phyloP scores from a whole-genome alignment of 129 eudicot genomes.

The Apium graveolens region DNA sequence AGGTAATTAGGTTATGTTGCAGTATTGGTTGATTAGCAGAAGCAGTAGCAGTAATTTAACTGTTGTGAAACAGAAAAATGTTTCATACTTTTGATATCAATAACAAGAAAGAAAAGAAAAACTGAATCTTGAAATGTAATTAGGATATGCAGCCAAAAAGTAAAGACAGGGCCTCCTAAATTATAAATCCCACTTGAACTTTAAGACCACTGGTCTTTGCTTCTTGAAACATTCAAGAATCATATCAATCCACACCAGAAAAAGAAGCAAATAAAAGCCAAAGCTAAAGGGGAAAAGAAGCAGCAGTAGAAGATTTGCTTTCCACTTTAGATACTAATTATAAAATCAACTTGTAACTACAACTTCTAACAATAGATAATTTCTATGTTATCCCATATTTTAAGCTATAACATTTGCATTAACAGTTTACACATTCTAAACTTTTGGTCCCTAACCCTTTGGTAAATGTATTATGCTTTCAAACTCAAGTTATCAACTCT shows the following conservation, averaged over 20 bases:
- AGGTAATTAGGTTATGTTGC: no score
- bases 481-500: not conserved
- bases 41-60: no score
- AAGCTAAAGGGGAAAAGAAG: constrained; percentile 23
- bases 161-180: not conserved
- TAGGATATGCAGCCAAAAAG: constrained; percentile 15
- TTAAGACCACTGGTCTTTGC: constrained; percentile 34
- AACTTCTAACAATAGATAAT: not conserved
- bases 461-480: not conserved
- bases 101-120: not conserved
- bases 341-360: not conserved
- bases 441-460: no score
- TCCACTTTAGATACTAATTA: constrained; percentile 11
- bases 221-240: constrained; percentile 59
- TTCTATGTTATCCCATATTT: not conserved
- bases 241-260: constrained; percentile 24
- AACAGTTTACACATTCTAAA: not conserved
- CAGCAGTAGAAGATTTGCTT: constrained; percentile 14
- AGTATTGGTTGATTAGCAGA: no score
- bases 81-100: not conserved
- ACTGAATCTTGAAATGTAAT: constrained; percentile 11
- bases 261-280: constrained; percentile 13
- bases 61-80: not conserved
- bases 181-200: constrained; percentile 27
- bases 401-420: not conserved